A percentile compares a stretch with the other conserved stretches of the same genome.
Conservation (phyloP, 1,284 basidiomycete genomes). For the Taiwanofungus camphoratus region DNA sequence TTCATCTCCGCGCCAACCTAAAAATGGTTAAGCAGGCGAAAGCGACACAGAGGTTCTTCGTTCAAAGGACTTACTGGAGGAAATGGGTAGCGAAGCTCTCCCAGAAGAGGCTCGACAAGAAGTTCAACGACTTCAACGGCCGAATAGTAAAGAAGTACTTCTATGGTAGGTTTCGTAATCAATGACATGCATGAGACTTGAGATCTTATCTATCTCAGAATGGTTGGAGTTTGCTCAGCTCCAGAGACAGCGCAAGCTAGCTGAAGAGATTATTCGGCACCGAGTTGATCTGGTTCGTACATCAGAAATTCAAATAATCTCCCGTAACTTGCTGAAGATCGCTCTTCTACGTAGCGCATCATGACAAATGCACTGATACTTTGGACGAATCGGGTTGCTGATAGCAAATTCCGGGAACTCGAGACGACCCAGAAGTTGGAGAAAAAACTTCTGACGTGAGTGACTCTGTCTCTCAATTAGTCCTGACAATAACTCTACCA, state of each 20-base stretch:
- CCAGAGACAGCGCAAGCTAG: slow-evolving; percentile 31
- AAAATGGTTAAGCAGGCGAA: slow-evolving; percentile 55
- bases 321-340: slow-evolving; percentile 12
- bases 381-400: slow-evolving; percentile 72
- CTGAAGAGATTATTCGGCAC: slow-evolving; percentile 36
- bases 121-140: slow-evolving; percentile 39
- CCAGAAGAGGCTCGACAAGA: slow-evolving; percentile 41
- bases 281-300: slow-evolving; percentile 37
- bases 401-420: slow-evolving; percentile 64
- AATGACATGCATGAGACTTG: not conserved
- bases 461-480: slow-evolving; percentile 1
- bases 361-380: slow-evolving; percentile 38
- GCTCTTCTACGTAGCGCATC: slow-evolving; percentile 41
- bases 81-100: slow-evolving; percentile 47
- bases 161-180: slow-evolving; percentile 34
- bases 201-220: slow-evolving; percentile 29
- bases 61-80: slow-evolving; percentile 45
- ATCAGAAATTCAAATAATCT: not conserved
- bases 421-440: slow-evolving; percentile 51
- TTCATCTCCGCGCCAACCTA: slow-evolving; percentile 45
- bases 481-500: not conserved
- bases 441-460: slow-evolving; percentile 42
- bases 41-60: slow-evolving; percentile 49
- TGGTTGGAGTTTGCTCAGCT: slow-evolving; percentile 40
- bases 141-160: slow-evolving; percentile 37